These are phyloP conservation scores for Starmera amethionina DNA, from an alignment of 805 yeast genomes.

Conservation along the genomic window DNA sequence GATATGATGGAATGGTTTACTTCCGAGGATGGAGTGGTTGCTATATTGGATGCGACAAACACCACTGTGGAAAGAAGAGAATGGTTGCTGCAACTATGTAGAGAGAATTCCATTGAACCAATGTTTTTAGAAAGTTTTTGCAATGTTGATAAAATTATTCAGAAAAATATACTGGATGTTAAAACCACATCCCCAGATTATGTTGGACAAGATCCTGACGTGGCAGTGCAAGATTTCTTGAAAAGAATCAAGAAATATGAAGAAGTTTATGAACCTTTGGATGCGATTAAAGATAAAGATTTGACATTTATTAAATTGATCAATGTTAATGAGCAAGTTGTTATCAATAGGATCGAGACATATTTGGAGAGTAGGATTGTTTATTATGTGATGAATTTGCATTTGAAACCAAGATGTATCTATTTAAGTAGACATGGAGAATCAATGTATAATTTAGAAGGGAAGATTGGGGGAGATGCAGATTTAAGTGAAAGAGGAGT, in stretches of 20 bases:
- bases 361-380: slow-evolving; percentile 89
- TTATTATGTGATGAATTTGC: slow-evolving; percentile 91
- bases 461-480: slow-evolving; percentile 95
- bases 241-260: slow-evolving; percentile 69
- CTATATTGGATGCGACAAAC: slow-evolving; percentile 90
- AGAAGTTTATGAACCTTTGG: slow-evolving; percentile 67
- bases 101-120: slow-evolving; percentile 68
- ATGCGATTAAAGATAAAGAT: slow-evolving; percentile 43
- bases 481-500: slow-evolving; percentile 76
- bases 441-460: slow-evolving; percentile 82
- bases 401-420: slow-evolving; percentile 82
- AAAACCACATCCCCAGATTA: slow-evolving; percentile 85
- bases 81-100: slow-evolving; percentile 49
- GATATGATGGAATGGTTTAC: slow-evolving; percentile 86
- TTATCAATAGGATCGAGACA: slow-evolving; percentile 78
- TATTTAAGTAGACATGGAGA: slow-evolving; percentile 97
- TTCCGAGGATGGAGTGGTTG: slow-evolving; percentile 77
- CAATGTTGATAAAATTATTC: slow-evolving; percentile 68
- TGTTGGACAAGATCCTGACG: slow-evolving; percentile 53
- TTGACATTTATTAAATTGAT: slow-evolving; percentile 80
- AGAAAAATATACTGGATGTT: slow-evolving; percentile 76
- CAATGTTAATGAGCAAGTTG: slow-evolving; percentile 81
- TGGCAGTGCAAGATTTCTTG: slow-evolving; percentile 63
- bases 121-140: slow-evolving; percentile 91
- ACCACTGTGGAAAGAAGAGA: slow-evolving; percentile 66